Base-by-base conservation (phyloP, 1,284 basidiomycete genomes). In the Cutaneotrichosporon sp. region DNA sequence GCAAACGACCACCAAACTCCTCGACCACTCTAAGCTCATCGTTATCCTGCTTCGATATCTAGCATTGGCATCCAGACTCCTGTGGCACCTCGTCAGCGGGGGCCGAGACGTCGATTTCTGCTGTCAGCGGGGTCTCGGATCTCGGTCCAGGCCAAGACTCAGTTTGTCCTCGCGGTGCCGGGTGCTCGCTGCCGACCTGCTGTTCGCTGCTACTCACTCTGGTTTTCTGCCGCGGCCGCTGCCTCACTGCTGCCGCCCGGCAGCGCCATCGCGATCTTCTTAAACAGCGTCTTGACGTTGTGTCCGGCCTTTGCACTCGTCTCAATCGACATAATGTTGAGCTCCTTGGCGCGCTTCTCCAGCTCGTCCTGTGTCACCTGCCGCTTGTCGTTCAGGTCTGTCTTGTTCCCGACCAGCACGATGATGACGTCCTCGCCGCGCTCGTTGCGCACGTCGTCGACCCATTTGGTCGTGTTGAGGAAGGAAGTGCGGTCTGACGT, bases 351-450 rank as follows among this genome's bases (percentile, higher is more conserved):
- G 67, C 90, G 90, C 55, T 87, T 84, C 46, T 94, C 94, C 16
- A 94, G 91, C 70, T 98, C 94, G 72, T 99, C 96, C 6, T 93
- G 82, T 5, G 94, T 97, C n/a, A 99, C 94, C 85, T 98, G 91
- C 61, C 68, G 58, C 45, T 67, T 64, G 58, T 66, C 65, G 52
- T 62, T 70, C 59, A 97, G 77, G 78, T 99, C 96, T 17, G 96
- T 96, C 80, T 99, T 99, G 79, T 99, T 99, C 45, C 96, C 96
- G 6, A 98, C 96, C 14, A 99, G 79, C 16, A 97, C 94, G 64
- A 99, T 97, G 67, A 98, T 97, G 29, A 99, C 96, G 70, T 99
- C 96, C 76, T 87, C 90, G 56, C 96, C 96, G 67, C 96, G 81
- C 75, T 99, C 96, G 58, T 92, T 94, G 51, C 93, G 84, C 34